These are phyloP conservation scores for Yamadazyma philogaea DNA, from an alignment of 805 yeast species.

Conservation along the genomic window DNA sequence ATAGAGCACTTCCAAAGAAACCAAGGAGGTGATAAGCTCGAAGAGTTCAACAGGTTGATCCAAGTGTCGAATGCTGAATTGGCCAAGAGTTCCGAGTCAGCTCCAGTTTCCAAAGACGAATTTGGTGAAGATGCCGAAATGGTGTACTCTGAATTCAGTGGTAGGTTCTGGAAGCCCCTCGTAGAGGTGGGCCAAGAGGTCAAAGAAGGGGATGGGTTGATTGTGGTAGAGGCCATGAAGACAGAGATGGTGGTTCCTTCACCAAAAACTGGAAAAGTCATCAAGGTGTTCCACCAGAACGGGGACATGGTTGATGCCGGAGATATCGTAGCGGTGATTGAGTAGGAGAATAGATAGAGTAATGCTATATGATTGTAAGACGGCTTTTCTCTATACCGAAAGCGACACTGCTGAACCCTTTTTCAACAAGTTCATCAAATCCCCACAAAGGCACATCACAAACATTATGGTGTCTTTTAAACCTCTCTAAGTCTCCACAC, in stretches of 20 bases:
- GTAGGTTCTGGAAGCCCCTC: constrained; percentile 92
- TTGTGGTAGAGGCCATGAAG: constrained; percentile 97
- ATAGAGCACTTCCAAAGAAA: constrained; percentile 63
- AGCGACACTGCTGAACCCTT: too few relatives aligned
- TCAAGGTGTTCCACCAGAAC: constrained; percentile 69
- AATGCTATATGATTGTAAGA: too few relatives aligned
- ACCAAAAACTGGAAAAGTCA: constrained; percentile 65
- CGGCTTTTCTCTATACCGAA: too few relatives aligned
- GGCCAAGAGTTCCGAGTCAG: constrained; percentile 48
- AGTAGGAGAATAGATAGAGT: constrained; percentile 21
- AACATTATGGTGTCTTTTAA: too few relatives aligned
- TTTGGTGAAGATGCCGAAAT: constrained; percentile 77
- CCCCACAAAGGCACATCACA: too few relatives aligned
- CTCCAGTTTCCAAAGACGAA: constrained; percentile 46
- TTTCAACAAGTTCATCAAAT: too few relatives aligned
- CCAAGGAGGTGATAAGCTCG: constrained; percentile 79
- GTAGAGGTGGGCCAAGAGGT: constrained; percentile 77
- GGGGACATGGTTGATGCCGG: constrained; percentile 99
- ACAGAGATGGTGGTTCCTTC: constrained; percentile 91
- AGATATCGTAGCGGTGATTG: constrained; percentile 83
- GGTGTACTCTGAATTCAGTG: constrained; percentile 94
- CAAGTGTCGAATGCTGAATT: constrained; percentile 77
- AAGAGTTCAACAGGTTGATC: constrained; percentile 80
- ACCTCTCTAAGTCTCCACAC: too few relatives aligned
- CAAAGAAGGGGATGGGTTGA: constrained; percentile 68